Evolutionary conservation across 75 land plant species (phyloP).

Genomic region (Isoetes taiwanensis): DNA sequence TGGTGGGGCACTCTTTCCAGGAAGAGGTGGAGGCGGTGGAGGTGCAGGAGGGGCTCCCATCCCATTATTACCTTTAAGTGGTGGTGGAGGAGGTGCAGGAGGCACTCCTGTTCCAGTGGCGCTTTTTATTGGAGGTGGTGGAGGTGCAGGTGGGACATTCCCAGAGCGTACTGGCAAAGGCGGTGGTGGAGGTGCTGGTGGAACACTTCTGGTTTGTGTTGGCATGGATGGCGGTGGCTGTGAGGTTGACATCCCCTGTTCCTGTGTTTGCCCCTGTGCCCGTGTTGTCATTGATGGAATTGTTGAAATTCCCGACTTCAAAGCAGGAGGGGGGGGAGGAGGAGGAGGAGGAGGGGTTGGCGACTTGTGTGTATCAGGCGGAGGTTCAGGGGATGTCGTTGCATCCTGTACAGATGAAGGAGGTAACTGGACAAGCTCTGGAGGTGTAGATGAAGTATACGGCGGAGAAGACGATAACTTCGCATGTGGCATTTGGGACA

Average conservation of each 20-base stretch:
- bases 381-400: no score
- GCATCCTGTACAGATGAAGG: no score
- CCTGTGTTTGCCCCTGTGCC: no score
- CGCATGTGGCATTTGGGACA: neutral
- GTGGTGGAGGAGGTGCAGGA: conserved; percentile 28
- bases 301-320: no score
- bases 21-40: conserved; percentile 31
- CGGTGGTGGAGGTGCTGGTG: conserved; percentile 19
- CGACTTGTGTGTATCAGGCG: no score
- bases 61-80: neutral
- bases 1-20: neutral
- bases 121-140: conserved; percentile 31
- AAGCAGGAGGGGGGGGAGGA: neutral
- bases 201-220: conserved; percentile 40
- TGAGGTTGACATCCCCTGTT: no score
- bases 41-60: conserved; percentile 12
- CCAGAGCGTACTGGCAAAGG: no score
- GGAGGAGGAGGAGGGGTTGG: conserved; percentile 18
- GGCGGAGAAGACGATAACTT: conserved; percentile 20
- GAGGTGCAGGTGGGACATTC: conserved; percentile 32
- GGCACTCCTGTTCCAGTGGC: conserved; percentile 11
- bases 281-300: no score
- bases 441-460: conserved; percentile 20
- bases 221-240: conserved; percentile 32
- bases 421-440: no score